Conservation (phyloP, 2,329 filamentous ascomycete species). For the Scolecobasidium constrictum region DNA sequence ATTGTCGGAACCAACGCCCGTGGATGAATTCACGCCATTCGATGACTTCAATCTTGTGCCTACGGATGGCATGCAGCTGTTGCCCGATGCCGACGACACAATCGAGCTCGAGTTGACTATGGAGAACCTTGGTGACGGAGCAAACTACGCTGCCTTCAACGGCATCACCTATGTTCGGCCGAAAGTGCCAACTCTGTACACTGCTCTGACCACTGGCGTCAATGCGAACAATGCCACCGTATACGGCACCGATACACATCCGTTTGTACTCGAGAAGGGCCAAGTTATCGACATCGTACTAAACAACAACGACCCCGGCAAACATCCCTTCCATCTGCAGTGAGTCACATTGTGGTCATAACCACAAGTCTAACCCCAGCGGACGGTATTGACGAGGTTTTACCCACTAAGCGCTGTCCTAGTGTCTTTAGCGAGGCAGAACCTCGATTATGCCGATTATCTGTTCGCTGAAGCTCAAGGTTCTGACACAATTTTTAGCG, state of each 20-base stretch:
- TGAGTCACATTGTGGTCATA: too few species aligned
- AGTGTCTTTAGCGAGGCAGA: too few species aligned
- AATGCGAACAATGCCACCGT: constrained; percentile 32
- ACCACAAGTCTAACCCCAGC: too few species aligned
- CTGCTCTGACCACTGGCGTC: constrained; percentile 51
- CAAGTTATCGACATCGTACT: constrained; percentile 62
- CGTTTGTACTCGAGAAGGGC: constrained; percentile 55
- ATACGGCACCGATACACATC: constrained; percentile 42
- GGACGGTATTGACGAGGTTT: too few species aligned
- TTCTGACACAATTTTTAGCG: too few species aligned
- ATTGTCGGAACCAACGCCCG: constrained; percentile 37
- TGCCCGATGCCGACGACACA: constrained; percentile 50
- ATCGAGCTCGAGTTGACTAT: constrained; percentile 51
- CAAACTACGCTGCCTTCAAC: constrained; percentile 54
- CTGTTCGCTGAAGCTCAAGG: too few species aligned
- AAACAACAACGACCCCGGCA: constrained; percentile 64
- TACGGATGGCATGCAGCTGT: constrained; percentile 50
- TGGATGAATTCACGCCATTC: constrained; percentile 54
- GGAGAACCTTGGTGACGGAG: constrained; percentile 57
- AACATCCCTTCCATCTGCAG: constrained; percentile 69
- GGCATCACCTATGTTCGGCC: constrained; percentile 64
- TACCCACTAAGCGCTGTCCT: too few species aligned
- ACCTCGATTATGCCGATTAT: too few species aligned
- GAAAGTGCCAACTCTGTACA: constrained; percentile 73
- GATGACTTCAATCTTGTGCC: constrained; percentile 67